These are phyloP conservation scores for Penicillium sp. DNA, from an alignment of 2,329 filamentous ascomycete species.

Conservation along the genomic window DNA sequence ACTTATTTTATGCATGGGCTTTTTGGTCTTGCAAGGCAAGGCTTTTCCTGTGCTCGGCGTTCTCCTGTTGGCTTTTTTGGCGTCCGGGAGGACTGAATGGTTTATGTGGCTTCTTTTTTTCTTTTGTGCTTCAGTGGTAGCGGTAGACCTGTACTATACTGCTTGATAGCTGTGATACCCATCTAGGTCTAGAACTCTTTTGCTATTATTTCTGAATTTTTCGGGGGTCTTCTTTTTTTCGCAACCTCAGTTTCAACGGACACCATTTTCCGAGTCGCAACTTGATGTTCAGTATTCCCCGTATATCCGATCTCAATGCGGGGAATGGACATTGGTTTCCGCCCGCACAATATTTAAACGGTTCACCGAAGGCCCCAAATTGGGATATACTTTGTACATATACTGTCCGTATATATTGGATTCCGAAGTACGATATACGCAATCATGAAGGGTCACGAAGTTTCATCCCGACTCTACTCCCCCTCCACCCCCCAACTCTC, in stretches of 20 bases:
- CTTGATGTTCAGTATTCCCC: background rate
- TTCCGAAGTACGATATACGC: background rate
- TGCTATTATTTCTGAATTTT: background rate
- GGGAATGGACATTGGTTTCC: conserved; percentile 23
- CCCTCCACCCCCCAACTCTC: conserved; percentile 30
- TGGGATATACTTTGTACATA: background rate
- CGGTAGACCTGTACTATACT: conserved; percentile 29
- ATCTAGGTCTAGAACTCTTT: conserved; percentile 18
- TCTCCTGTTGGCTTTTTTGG: conserved; percentile 3
- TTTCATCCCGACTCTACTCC: conserved; percentile 26
- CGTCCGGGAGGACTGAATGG: conserved; percentile 6
- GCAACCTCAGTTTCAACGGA: conserved; percentile 3
- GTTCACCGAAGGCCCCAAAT: background rate
- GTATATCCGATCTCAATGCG: conserved; percentile 4
- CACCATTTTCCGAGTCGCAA: conserved; percentile 11
- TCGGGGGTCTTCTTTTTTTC: background rate
- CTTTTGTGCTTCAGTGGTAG: conserved; percentile 16
- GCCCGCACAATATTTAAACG: conserved; percentile 9
- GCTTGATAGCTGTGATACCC: conserved; percentile 28
- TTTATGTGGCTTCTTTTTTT: background rate
- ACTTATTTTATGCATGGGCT: conserved; percentile 7
- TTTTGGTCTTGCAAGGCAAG: conserved; percentile 1
- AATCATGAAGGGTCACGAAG: conserved; percentile 8
- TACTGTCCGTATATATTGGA: background rate
- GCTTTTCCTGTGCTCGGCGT: conserved; percentile 2